Evolutionary conservation across 768 basidiomycete species (phyloP).

Genomic region (Leccinum boreale): DNA sequence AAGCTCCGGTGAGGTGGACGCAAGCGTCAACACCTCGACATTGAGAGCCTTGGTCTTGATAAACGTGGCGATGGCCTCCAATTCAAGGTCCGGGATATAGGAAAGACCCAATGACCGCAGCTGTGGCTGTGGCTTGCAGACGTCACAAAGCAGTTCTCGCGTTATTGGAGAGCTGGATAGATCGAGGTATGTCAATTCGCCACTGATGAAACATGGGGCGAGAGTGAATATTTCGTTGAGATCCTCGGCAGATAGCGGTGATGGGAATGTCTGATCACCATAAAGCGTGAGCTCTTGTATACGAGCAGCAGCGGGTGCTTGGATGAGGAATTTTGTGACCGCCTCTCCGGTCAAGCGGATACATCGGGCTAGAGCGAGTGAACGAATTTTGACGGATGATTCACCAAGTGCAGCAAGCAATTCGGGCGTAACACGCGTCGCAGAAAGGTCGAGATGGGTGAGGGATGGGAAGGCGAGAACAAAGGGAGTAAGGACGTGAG

Average conservation of each 20-base stretch:
- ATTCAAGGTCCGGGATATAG: constrained; percentile 69
- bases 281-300: constrained; percentile 84
- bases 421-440: constrained; percentile 77
- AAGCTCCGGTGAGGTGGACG: constrained; percentile 73
- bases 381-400: constrained; percentile 68
- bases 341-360: constrained; percentile 77
- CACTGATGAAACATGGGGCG: constrained; percentile 78
- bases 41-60: constrained; percentile 62
- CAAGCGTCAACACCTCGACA: constrained; percentile 83
- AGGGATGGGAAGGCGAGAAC: constrained; percentile 81
- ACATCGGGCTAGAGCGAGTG: constrained; percentile 84
- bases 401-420: constrained; percentile 65
- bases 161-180: constrained; percentile 81
- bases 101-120: constrained; percentile 90
- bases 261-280: constrained; percentile 81
- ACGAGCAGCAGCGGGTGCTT: constrained; percentile 57
- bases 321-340: constrained; percentile 68
- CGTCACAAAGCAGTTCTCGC: constrained; percentile 43
- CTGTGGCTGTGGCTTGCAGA: constrained; percentile 61
- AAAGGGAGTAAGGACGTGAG: constrained; percentile 67
- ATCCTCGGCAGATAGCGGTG: constrained; percentile 64
- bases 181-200: constrained; percentile 82
- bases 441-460: constrained; percentile 88
- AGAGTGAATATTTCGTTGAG: constrained; percentile 60
- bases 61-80: constrained; percentile 67